Conservation (phyloP, 441 rosid species). For the Erysimum pusillum region DNA sequence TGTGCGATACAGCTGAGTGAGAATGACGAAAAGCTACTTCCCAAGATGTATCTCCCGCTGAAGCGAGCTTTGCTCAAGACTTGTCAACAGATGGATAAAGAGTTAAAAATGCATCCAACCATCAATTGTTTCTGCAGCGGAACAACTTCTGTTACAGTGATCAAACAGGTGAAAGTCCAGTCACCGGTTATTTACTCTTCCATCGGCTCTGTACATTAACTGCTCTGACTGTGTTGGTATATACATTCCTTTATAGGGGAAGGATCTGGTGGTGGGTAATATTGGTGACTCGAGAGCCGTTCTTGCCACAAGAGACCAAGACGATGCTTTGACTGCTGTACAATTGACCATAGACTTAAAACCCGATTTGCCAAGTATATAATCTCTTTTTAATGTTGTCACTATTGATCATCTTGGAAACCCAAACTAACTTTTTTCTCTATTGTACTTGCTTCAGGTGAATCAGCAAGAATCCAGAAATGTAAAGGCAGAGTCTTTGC, state of each 20-base stretch:
- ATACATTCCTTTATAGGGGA: conserved; percentile 56
- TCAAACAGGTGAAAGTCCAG: conserved; percentile 62
- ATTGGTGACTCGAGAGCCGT: conserved; percentile 83
- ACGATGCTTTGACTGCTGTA: conserved; percentile 61
- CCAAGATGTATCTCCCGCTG: conserved; percentile 64
- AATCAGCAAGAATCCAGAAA: conserved; percentile 75
- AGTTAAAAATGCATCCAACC: conserved; percentile 67
- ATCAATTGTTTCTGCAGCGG: conserved; percentile 87
- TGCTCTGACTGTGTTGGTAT: conserved; percentile 42
- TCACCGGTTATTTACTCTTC: neutral
- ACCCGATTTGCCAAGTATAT: conserved; percentile 74
- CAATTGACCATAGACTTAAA: conserved; percentile 78
- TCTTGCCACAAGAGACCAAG: conserved; percentile 64
- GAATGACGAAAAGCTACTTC: conserved; percentile 51
- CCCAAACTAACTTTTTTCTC: conserved; percentile 21
- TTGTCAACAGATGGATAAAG: conserved; percentile 70
- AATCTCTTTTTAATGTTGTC: conserved; percentile 42
- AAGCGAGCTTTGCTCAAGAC: conserved; percentile 63
- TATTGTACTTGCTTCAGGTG: conserved; percentile 51
- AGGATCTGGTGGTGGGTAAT: conserved; percentile 66
- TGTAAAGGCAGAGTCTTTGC: conserved; percentile 88
- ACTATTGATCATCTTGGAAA: conserved; percentile 24
- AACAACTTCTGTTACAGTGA: conserved; percentile 72
- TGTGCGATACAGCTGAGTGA: conserved; percentile 46
- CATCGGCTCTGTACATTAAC: conserved; percentile 18